Evolutionary conservation across 805 yeast genomes (phyloP).

Genomic region (Hanseniaspora valbyensis): DNA sequence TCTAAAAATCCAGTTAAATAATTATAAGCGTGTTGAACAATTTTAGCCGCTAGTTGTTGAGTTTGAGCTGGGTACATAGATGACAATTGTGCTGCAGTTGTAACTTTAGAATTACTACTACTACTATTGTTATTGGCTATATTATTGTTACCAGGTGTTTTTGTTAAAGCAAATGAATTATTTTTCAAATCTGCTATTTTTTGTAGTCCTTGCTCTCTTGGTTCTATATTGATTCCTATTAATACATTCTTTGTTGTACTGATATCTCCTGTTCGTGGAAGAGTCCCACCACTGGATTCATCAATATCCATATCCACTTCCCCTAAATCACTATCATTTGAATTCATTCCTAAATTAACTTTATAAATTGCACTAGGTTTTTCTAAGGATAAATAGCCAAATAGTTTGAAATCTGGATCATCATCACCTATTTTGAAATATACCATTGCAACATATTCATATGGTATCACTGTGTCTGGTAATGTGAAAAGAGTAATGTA

Average conservation of each 20-base stretch:
- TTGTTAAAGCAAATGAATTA: conserved; percentile 20
- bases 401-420: conserved; percentile 44
- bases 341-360: conserved; percentile 38
- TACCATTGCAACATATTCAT: conserved; percentile 66
- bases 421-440: conserved; percentile 68
- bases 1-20: conserved; percentile 82
- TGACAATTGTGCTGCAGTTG: conserved; percentile 27
- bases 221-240: conserved; percentile 88
- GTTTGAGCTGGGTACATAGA: conserved; percentile 34
- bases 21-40: conserved; percentile 86
- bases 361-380: conserved; percentile 91
- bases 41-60: conserved; percentile 67
- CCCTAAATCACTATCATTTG: conserved; percentile 35
- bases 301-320: conserved; percentile 50
- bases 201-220: conserved; percentile 52
- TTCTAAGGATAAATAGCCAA: conserved; percentile 48
- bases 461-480: conserved; percentile 68
- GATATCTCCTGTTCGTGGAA: conserved; percentile 15
- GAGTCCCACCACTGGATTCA: conserved; percentile 18
- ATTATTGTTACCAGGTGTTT: conserved; percentile 15
- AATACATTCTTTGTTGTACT: conserved; percentile 33
- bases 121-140: no score
- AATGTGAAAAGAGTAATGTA: conserved; percentile 76
- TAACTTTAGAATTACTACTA: conserved; percentile 16
- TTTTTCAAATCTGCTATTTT: conserved; percentile 39